Evolutionary conservation across 73 alveolate genomes (phyloP), one percentile per base, ranked within the genome.

Genomic region (Loxodes magnus): DNA sequence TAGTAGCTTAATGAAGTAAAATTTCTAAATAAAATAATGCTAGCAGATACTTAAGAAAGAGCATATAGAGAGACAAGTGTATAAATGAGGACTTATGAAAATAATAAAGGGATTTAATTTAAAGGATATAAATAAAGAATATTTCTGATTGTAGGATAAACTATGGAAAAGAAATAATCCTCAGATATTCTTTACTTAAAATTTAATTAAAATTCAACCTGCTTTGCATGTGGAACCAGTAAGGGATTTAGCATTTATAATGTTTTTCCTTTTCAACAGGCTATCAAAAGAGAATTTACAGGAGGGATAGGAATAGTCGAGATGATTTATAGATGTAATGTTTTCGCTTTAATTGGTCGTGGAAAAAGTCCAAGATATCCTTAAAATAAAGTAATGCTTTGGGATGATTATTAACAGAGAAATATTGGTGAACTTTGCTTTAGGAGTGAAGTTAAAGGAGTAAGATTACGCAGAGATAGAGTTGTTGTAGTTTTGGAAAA

Each of bases 281-380:
- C n/a, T n/a, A n/a, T n/a, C n/a, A n/a, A n/a, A n/a, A n/a, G n/a
- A n/a, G n/a, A n/a, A n/a, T n/a, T n/a, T n/a, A 49, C 62, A 44
- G 97, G 96, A 0, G 96, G 97, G 17, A 79, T 91, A 28, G 94
- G 93, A 23, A 67, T 82, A 19, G 93, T 84, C 9, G 95, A 82
- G 56, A 91, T 91, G 96, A 58, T 91, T 27, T 74, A 76, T 74
- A 72, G 94, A 31, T 63, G 93, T 26, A 91, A 91, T 57, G 83
- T 91, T 31, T 61, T 91, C 16, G 97, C 93, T 3, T 51, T 91
- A 29, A 94, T 91, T 41, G 98, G 98, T 10, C 96, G 96, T 3
- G 97, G 96, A 21, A 52, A 71, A 31, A 60, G 55, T 7, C 96
- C 96, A 16, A 83, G 74, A 63, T 91, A 50, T 63, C 85, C 93